Base-by-base conservation (phyloP, 768 basidiomycete genomes). In the Rhizopogon vesiculosus region DNA sequence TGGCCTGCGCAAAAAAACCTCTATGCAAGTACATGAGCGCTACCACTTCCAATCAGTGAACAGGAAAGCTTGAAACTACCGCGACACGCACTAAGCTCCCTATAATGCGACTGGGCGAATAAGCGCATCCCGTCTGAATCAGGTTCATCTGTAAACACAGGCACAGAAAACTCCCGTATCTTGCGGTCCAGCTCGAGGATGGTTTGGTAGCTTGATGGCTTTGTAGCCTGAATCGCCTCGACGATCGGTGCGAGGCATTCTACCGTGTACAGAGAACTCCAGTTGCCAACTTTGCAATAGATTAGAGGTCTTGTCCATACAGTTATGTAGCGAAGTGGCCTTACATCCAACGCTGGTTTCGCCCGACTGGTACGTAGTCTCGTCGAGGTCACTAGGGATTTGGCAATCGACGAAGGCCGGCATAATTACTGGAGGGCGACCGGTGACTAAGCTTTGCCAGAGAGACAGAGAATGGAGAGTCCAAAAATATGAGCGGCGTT, bases 21-120 rank as follows among this genome's bases (percentile, higher is more conserved):
- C 83, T 74, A 63, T 85, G 84, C 13, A 85, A 68, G 62, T 76
- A 80, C 50, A 85, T 59, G 12, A 83, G 70, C 63, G 81, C 82
- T 84, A 56, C 38, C 35, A 58, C 25, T 41, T 56, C 31, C 57
- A 46, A 57, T 56, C 15, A 42, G 51, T 41, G n/a, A 46, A 25
- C 45, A 19, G 5, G 28, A 39, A 48, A 56, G 2, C 29, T 35
- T n/a, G 35, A n/a, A 7, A 29, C 29, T 2, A 16, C 39, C 7
- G 0, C 8, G 33, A 38, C 49, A 66, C 64, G 50, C 49, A 80
- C 80, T 71, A 39, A 79, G 68, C 55, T 77, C 78, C 46, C 72
- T 72, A 62, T 80, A 77, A 57, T 78, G 74, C 2, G 74, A 75
- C 25, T 72, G 74, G 10, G 72, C 68, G 56, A 72, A 78, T 29